Base-by-base conservation (phyloP, 225 moss, liverwort and hornwort genomes). In the Physcomitrium patens region DNA sequence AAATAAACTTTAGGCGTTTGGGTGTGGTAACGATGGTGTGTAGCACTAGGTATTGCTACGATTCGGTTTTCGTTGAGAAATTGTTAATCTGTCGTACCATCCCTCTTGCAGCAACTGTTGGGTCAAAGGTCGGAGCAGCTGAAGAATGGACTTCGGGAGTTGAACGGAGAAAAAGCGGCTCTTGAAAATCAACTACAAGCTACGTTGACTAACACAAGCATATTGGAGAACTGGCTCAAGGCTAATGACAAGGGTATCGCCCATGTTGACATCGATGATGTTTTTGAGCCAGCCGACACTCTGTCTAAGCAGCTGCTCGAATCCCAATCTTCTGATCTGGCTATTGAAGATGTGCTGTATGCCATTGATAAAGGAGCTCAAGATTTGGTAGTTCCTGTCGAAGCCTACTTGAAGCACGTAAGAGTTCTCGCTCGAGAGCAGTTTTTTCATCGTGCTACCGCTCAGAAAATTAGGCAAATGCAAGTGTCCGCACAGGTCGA, bases 381-480 rank as follows among this genome's bases (percentile, higher is more conserved):
- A 67, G 97, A 99, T 26, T 74, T 93, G 52, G 91, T 89, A 53
- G 83, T 99, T 59, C 94, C 94, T 10, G 82, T 99, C 12, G 97
- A 99, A 64, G 84, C 91, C 48, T 99, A 99, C 81, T 90, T 99
- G 63, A 99, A 95, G 87, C 94, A 99, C 74, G 97, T 99, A 66
- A 87, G 97, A 81, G 89, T 87, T 20, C 87, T 99, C 9, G 77
- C 97, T 23, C 91, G 97, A 71, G 97, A 99, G 81, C 97, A 99
- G 69, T 99, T 99, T 78, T 75, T 89, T 44, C 88, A 88, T 64
- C 92, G 97, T 77, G 97, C 97, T 37, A 94, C 93, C 10, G 75
- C 81, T 18, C 89, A 90, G 67, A 99, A 82, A 80, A 89, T 94
- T 23, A 84, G 78, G 18, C 87, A 83, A 72, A 78, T 88, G 87